Percentiles rank a stretch among this genome's conserved stretches.
Conservation (phyloP, 2,329 filamentous ascomycete genomes). For the Salinomyces thailandicus region DNA sequence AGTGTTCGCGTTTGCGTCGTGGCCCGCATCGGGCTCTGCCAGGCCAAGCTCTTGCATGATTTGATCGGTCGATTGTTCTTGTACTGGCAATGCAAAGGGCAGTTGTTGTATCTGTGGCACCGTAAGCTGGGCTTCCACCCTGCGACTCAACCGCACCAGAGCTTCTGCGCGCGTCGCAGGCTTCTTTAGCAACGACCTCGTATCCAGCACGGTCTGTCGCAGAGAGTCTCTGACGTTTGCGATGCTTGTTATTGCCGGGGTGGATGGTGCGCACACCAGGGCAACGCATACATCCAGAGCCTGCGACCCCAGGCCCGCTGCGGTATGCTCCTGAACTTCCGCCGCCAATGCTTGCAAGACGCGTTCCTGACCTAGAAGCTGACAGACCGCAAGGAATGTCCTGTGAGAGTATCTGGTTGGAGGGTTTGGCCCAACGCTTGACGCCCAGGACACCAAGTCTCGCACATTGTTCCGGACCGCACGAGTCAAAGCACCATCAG, state of each 20-base stretch:
- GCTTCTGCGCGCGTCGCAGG: conserved; percentile 49
- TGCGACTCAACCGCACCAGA: conserved; percentile 21
- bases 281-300: conserved; percentile 60
- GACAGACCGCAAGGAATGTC: conserved; percentile 51
- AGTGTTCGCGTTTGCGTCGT: conserved; percentile 4
- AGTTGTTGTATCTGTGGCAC: conserved; percentile 48
- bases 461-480: conserved; percentile 53
- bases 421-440: conserved; percentile 35
- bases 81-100: conserved; percentile 16
- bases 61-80: conserved; percentile 19
- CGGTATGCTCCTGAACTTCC: conserved; percentile 54
- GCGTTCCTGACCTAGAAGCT: conserved; percentile 51
- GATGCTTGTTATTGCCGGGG: conserved; percentile 6
- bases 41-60: conserved; percentile 28
- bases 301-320: conserved; percentile 48
- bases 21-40: conserved; percentile 9
- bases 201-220: conserved; percentile 39
- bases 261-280: conserved; percentile 55
- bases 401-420: conserved; percentile 62
- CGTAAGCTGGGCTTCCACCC: conserved; percentile 35
- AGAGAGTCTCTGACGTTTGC: conserved; percentile 18
- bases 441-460: conserved; percentile 56
- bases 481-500: conserved; percentile 43
- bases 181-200: conserved; percentile 47
- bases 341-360: conserved; percentile 55